These are phyloP conservation scores for Porphyrellus sp. DNA, from an alignment of 1,284 basidiomycete species.

Conservation along the genomic window DNA sequence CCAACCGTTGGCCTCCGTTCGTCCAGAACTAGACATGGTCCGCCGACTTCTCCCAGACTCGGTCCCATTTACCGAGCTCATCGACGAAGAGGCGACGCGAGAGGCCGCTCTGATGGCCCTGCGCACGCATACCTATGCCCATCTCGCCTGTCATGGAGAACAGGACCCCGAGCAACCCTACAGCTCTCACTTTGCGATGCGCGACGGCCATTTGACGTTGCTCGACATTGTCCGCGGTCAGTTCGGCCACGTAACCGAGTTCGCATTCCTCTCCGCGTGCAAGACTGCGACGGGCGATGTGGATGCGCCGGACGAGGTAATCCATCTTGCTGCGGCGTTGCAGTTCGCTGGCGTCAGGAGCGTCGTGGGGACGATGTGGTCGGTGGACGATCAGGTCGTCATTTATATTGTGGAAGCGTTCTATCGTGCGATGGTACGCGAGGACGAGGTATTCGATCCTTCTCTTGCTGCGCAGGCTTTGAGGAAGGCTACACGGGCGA, in stretches of 20 bases:
- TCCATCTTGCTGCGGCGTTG: constrained; percentile 37
- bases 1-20: constrained; percentile 1
- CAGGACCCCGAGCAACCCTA: constrained; percentile 10
- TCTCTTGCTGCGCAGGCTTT: constrained; percentile 19
- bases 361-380: constrained; percentile 42
- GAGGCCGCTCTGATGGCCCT: constrained; percentile 10
- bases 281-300: constrained; percentile 23
- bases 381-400: constrained; percentile 19
- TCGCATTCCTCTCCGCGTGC: constrained; percentile 27
- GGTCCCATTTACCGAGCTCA: constrained; percentile 12
- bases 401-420: constrained; percentile 18
- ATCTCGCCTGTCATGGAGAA: constrained; percentile 23
- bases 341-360: constrained; percentile 36
- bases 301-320: constrained; percentile 32
- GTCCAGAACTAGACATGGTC: constrained; percentile 12
- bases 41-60: constrained; percentile 11
- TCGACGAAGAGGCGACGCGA: constrained; percentile 7
- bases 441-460: constrained; percentile 19
- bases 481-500: constrained; percentile 11
- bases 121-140: constrained; percentile 15
- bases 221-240: constrained; percentile 30
- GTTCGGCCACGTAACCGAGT: constrained; percentile 30
- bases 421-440: constrained; percentile 18
- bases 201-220: constrained; percentile 18
- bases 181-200: constrained; percentile 23